phyloP scores from a whole-genome alignment of 2,329 filamentous ascomycete species.

The Diaporthe aspalathi region DNA sequence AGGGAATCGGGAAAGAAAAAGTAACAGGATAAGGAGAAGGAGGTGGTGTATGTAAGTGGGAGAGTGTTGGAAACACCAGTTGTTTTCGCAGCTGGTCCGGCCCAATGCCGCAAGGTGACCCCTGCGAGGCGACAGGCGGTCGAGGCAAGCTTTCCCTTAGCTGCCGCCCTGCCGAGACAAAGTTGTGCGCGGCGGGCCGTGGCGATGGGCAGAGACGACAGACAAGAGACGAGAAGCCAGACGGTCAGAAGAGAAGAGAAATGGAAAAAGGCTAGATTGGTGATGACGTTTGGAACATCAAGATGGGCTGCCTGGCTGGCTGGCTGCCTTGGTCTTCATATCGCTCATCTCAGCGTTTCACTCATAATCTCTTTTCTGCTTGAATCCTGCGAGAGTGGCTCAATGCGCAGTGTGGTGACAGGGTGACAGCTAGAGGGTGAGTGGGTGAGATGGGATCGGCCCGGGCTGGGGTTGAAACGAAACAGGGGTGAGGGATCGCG shows the following conservation, averaged over 20 bases:
- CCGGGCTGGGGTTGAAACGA: constrained; percentile 21
- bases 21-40: not conserved
- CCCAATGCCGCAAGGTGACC: constrained; percentile 16
- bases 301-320: too few relatives aligned
- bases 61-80: constrained; percentile 21
- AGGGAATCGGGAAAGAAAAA: not conserved
- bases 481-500: constrained; percentile 24
- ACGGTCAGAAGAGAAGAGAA: not conserved
- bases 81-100: constrained; percentile 6
- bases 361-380: not conserved
- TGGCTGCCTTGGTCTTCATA: too few relatives aligned
- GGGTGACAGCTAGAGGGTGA: not conserved
- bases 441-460: constrained; percentile 26
- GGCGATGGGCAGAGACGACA: constrained; percentile 2
- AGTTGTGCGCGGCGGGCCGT: constrained; percentile 12
- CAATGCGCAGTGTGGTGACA: not conserved
- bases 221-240: not conserved
- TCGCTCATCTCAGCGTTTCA: not conserved
- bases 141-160: constrained; percentile 17
- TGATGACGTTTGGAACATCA: not conserved
- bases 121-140: constrained; percentile 7
- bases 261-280: not conserved
- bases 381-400: constrained; percentile 25
- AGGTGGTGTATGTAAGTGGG: not conserved
- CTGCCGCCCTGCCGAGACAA: constrained; percentile 28